These are phyloP conservation scores for Chrysosporium keratinophilum DNA, from an alignment of 2,329 filamentous ascomycete genomes.

Conservation along the genomic window DNA sequence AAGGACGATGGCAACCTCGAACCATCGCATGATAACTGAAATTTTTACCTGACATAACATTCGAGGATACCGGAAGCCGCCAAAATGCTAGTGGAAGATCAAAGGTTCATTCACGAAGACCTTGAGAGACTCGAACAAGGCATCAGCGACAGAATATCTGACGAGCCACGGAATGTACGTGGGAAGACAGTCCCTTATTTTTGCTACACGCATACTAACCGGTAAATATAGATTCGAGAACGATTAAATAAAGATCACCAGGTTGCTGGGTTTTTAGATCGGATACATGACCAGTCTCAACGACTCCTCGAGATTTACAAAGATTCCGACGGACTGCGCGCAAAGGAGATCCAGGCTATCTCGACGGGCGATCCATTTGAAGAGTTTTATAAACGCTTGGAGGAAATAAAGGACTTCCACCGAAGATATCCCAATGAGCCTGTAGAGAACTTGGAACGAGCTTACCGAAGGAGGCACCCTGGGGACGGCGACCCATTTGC, in stretches of 20 bases:
- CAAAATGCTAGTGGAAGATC: slow-evolving; percentile 76
- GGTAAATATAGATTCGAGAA: slow-evolving; percentile 60
- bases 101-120: slow-evolving; percentile 91
- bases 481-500: slow-evolving; percentile 54
- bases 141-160: slow-evolving; percentile 74
- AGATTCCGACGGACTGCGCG: slow-evolving; percentile 60
- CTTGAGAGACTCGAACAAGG: slow-evolving; percentile 91
- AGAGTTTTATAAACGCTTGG: slow-evolving; percentile 78
- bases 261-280: slow-evolving; percentile 71
- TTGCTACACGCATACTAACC: background rate
- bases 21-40: background rate
- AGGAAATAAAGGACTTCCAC: slow-evolving; percentile 76
- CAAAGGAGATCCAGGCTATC: slow-evolving; percentile 72
- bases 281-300: slow-evolving; percentile 76
- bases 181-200: slow-evolving; percentile 2
- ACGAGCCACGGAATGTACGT: slow-evolving; percentile 78
- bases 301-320: slow-evolving; percentile 75
- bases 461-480: slow-evolving; percentile 64
- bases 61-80: background rate
- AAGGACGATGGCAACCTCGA: too few relatives aligned
- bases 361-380: slow-evolving; percentile 78
- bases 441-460: slow-evolving; percentile 86
- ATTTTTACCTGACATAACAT: background rate
- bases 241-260: slow-evolving; percentile 86
- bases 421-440: slow-evolving; percentile 85